Evolutionary conservation across 148 eudicot genomes (phyloP).

Genomic region (Spergularia marina): DNA sequence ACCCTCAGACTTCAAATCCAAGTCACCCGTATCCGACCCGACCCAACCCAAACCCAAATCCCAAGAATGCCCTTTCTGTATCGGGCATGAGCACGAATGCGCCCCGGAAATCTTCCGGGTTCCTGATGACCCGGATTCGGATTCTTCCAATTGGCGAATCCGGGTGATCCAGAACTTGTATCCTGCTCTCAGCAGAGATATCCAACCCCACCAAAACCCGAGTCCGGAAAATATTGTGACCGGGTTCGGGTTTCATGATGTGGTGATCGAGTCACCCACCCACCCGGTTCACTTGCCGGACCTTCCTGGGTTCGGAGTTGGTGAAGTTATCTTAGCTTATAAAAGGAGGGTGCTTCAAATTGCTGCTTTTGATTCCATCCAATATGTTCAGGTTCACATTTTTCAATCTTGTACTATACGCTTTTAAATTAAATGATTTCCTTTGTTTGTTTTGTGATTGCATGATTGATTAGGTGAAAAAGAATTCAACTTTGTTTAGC

Average conservation of each 20-base stretch:
- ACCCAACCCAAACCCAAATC: constrained; percentile 29
- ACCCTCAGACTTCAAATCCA: constrained; percentile 91
- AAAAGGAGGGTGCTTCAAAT: constrained; percentile 72
- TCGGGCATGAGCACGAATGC: constrained; percentile 79
- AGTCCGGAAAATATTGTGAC: constrained; percentile 25
- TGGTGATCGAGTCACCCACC: constrained; percentile 76
- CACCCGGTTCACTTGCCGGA: constrained; percentile 70
- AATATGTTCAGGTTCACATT: constrained; percentile 68
- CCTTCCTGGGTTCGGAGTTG: constrained; percentile 51
- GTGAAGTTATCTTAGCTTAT: constrained; percentile 70
- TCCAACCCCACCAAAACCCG: constrained; percentile 20
- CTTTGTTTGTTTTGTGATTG: not conserved
- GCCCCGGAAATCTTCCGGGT: constrained; percentile 95
- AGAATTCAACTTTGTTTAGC: not conserved
- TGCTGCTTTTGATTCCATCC: constrained; percentile 39
- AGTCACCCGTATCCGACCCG: constrained; percentile 46
- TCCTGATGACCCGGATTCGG: constrained; percentile 34
- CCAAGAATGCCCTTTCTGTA: constrained; percentile 77
- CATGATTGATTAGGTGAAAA: not conserved
- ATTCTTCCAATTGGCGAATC: constrained; percentile 47
- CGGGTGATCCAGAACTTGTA: constrained; percentile 84
- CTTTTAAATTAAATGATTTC: not conserved
- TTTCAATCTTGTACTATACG: not conserved
- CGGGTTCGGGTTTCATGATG: constrained; percentile 93
- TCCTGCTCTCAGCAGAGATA: constrained; percentile 75